Evolutionary conservation across 768 basidiomycete genomes (phyloP), one percentile per base, ranked within the genome.

Genomic region (Naganishia kalamii): DNA sequence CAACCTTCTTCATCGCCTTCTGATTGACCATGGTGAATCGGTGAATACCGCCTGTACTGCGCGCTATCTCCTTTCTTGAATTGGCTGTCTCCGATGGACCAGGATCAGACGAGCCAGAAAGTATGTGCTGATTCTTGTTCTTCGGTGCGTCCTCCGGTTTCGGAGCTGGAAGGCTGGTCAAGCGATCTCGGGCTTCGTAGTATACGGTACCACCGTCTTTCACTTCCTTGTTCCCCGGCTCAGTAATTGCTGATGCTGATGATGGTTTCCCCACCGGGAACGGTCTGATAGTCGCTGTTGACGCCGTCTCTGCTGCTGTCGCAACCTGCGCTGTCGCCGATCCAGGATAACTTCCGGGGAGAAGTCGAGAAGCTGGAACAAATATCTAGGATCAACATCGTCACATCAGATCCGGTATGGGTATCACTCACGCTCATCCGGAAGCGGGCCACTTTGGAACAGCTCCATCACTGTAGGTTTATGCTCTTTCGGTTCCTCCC

Each of bases 381-480:
- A 15, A 29, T 35, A 7, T 25, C 19, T 12, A 10, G 19, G 35
- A 66, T 65, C 59, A 65, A 27, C 19, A 40, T 29, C 25, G 27
- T 13, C 35, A 19, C 21, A 33, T 30, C 2, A 10, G 0, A 44
- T 44, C 11, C 43, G 7, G 33, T 21, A 30, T 21, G 27, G 15
- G n/a, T 19, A 30, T 25, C 12, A 47, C 32, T 46, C 19, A 50
- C 33, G 32, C 12, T 60, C 48, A 43, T 23, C 21, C 19, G 47
- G 21, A 70, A 71, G 67, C 30, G 72, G 73, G 69, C 52, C 68
- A 65, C 69, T 73, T 71, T 61, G 65, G 59, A 70, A 78, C 35
- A 64, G n/a, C 32, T 68, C 73, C 40, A 70, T 60, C 4, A 69
- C 35, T 50, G 70, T 74, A 27, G 44, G 65, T n/a, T 61, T 66